Conservation (phyloP, 2,329 filamentous ascomycete species). For the Phialocephala subalpina region DNA sequence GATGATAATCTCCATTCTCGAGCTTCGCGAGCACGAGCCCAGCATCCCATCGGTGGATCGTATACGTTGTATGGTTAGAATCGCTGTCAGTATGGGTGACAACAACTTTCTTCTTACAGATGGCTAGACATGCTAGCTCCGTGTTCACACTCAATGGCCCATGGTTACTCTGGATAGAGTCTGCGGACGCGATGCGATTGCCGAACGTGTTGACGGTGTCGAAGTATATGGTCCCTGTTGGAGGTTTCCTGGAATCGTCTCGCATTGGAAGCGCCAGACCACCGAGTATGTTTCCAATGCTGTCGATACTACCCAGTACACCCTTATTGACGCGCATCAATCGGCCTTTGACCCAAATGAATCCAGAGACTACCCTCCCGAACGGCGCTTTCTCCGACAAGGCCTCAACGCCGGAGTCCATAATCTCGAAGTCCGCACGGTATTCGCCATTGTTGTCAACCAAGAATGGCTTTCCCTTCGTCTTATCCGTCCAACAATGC, state of each 20-base stretch:
- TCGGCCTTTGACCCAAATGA: neutral
- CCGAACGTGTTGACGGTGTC: slow-evolving; percentile 3
- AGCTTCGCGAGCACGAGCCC: neutral
- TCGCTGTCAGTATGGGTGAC: neutral
- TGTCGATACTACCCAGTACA: neutral
- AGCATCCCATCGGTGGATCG: neutral
- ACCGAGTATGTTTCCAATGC: neutral
- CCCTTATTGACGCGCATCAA: neutral
- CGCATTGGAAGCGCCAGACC: neutral
- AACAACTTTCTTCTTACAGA: neutral
- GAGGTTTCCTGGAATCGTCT: neutral
- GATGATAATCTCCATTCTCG: slow-evolving; percentile 7
- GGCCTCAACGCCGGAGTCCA: neutral
- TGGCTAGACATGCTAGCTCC: neutral
- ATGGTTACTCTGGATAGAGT: slow-evolving; percentile 1
- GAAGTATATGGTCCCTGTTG: neutral
- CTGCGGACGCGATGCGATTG: neutral
- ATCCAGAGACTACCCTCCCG: neutral
- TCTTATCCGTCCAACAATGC: neutral
- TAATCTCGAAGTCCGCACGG: neutral
- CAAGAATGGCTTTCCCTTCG: neutral
- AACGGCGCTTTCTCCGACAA: neutral
- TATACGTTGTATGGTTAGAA: neutral
- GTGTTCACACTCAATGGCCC: neutral
- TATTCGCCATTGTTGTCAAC: neutral